Evolutionary conservation across 2,329 filamentous ascomycete species (phyloP), one percentile per base, ranked within the genome.

Genomic region (Apiospora arundinis): DNA sequence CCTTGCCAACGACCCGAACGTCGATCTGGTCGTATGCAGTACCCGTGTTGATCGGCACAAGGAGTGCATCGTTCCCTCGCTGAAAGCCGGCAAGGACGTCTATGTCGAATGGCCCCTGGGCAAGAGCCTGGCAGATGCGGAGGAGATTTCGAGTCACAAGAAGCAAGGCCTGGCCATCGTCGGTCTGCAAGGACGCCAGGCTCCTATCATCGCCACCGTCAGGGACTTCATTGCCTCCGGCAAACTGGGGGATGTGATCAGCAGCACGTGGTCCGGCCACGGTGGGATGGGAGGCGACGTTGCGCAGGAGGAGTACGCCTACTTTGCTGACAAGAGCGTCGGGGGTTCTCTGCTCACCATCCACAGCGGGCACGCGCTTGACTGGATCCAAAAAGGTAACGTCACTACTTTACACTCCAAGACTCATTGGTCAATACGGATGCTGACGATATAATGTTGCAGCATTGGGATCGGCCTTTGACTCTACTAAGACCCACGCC

Each of bases 31-130:
- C 9, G 32, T 70, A 4, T 70, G 52, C 42, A 42, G 49, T n/a
- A 45, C 63, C 42, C 60, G 63, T 4, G 69, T 70, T 5, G 69
- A 44, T 18, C 23, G 16, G 5, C 69, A 70, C 69, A 37, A 66
- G 2, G n/a, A 32, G 14, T 23, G 49, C 14, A 25, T 70, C 12
- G 37, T 70, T 1, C 69, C 69, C 4, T 37, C 56, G 5, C 11
- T 70, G 14, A 25, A 48, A 21, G 69, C 69, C 28, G 69, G 69
- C 25, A 70, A 70, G 69, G 69, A 70, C 14, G 69, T 70, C 56
- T 70, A 65, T 14, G 60, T 56, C 40, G 69, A 70, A 42, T 70
- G 69, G 69, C 69, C 69, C 23, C 56, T 70, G 23, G 69, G 69
- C 44, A 42, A 45, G 32, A 70, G 63, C 56, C 44, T 70, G 28